phyloP scores from a whole-genome alignment of 345 rosid genomes.

The Anacardium occidentale region DNA sequence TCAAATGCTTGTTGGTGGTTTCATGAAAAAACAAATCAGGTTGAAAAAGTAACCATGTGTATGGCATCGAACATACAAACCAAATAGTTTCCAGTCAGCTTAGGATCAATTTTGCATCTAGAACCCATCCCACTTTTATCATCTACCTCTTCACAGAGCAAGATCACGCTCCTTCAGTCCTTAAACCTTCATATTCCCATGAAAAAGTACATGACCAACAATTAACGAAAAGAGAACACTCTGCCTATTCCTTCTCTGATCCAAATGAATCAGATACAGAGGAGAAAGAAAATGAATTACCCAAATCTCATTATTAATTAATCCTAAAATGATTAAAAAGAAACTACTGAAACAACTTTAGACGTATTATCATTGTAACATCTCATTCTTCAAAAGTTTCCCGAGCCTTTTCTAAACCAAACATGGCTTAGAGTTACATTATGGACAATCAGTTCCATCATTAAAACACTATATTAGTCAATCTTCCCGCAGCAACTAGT shows the following conservation, averaged over 20 bases:
- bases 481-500: too few relatives aligned
- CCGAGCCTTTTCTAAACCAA: background rate
- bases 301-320: background rate
- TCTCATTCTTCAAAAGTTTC: background rate
- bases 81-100: background rate
- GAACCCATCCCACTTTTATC: background rate
- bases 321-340: background rate
- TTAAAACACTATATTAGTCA: background rate
- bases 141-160: background rate
- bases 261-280: background rate
- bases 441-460: background rate
- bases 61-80: background rate
- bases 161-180: background rate
- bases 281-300: background rate
- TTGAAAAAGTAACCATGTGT: too few relatives aligned
- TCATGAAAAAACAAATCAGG: background rate
- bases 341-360: background rate
- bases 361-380: background rate
- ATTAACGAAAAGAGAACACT: background rate
- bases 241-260: background rate
- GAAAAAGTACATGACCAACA: background rate
- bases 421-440: background rate
- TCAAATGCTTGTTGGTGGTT: background rate
- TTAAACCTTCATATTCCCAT: too few relatives aligned
- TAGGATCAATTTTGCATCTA: background rate